These are phyloP conservation scores for Penicillium cataractarum DNA, from an alignment of 495 filamentous ascomycete genomes.

Conservation along the genomic window DNA sequence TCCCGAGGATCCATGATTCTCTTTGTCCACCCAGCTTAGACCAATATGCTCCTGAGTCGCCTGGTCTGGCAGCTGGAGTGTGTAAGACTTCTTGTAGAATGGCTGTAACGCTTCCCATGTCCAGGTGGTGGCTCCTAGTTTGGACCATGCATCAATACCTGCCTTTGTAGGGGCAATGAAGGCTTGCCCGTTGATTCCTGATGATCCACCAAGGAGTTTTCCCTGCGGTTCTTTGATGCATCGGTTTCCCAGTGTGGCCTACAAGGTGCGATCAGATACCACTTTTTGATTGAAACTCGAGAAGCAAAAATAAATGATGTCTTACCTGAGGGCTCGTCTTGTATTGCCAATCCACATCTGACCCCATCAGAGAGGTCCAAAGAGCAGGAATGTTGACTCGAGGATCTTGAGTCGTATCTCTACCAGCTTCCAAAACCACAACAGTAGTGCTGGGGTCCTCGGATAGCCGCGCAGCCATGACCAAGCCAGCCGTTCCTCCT, in stretches of 20 bases:
- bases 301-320: neutral
- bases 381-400: neutral
- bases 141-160: slow-evolving; percentile 1
- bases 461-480: neutral
- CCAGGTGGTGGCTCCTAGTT: slow-evolving; percentile 1
- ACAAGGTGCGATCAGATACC: neutral
- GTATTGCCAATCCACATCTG: slow-evolving; percentile 1
- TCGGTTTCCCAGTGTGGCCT: neutral
- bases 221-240: slow-evolving; percentile 3
- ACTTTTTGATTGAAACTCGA: neutral
- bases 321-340: neutral
- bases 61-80: neutral
- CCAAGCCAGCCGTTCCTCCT: neutral
- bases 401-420: neutral
- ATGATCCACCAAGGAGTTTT: slow-evolving; percentile 1
- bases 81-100: slow-evolving; percentile 1
- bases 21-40: slow-evolving; percentile 19
- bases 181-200: neutral
- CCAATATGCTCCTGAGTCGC: slow-evolving; percentile 12
- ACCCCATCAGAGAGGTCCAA: neutral
- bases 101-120: neutral
- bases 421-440: neutral
- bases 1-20: slow-evolving; percentile 21
- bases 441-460: neutral
- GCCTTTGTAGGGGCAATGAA: neutral